These are phyloP conservation scores for Agaricus blazei DNA, from an alignment of 768 basidiomycete species.

Conservation along the genomic window DNA sequence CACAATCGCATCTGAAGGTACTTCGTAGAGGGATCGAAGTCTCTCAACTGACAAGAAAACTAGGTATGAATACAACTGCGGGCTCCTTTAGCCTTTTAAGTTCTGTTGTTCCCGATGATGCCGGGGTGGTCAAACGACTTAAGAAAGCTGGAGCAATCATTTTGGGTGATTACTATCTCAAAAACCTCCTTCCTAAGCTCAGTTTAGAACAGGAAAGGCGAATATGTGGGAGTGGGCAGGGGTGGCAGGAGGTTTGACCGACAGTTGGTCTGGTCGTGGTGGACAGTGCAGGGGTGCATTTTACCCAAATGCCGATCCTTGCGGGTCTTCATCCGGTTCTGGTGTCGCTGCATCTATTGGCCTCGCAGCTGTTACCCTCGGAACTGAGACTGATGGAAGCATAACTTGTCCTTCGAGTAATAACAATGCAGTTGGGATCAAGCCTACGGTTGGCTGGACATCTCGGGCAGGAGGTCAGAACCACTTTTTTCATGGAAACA, in stretches of 20 bases:
- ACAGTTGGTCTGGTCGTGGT: slow-evolving; percentile 55
- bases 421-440: slow-evolving; percentile 56
- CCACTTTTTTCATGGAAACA: slow-evolving; percentile 27
- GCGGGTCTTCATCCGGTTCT: slow-evolving; percentile 58
- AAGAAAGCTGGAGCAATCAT: slow-evolving; percentile 41
- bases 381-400: slow-evolving; percentile 50
- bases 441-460: slow-evolving; percentile 55
- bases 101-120: slow-evolving; percentile 40
- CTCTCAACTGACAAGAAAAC: neutral
- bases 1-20: slow-evolving; percentile 40
- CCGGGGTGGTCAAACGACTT: slow-evolving; percentile 38
- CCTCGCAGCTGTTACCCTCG: slow-evolving; percentile 41
- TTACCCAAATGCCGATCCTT: slow-evolving; percentile 46
- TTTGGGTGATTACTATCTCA: slow-evolving; percentile 22
- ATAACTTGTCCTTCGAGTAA: slow-evolving; percentile 46
- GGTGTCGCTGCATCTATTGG: slow-evolving; percentile 50
- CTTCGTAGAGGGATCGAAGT: neutral
- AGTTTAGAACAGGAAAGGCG: slow-evolving; percentile 36
- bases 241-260: slow-evolving; percentile 28
- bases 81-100: slow-evolving; percentile 38
- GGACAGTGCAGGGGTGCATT: slow-evolving; percentile 49
- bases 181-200: neutral
- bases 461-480: slow-evolving; percentile 50
- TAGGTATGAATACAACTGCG: slow-evolving; percentile 43
- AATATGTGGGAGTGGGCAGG: slow-evolving; percentile 53